Evolutionary conservation across 768 basidiomycete species (phyloP).

Genomic region (Hydnomerulius pinastri): DNA sequence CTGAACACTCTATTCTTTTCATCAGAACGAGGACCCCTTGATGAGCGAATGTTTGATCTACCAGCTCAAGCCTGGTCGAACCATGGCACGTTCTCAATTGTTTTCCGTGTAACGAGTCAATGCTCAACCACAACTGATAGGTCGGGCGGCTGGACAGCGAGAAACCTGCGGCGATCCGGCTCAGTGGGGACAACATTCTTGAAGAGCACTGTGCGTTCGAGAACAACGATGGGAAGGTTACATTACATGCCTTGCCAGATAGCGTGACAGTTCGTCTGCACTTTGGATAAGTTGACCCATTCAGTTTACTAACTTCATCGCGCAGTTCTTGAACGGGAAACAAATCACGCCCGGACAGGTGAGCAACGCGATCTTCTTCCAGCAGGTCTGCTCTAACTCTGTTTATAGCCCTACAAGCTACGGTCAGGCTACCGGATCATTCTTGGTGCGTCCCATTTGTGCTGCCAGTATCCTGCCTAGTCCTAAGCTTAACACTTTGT

Average conservation of each 20-base stretch:
- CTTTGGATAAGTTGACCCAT: not conserved
- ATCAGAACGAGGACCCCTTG: constrained; percentile 85
- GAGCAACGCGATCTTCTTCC: constrained; percentile 23
- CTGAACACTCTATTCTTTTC: constrained; percentile 16
- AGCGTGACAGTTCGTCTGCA: constrained; percentile 72
- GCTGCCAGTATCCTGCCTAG: not conserved
- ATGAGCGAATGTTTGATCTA: constrained; percentile 97
- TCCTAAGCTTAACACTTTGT: constrained; percentile 6
- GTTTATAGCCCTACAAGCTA: constrained; percentile 69
- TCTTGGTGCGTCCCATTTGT: constrained; percentile 60
- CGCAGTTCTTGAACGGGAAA: constrained; percentile 91
- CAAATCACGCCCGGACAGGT: constrained; percentile 79
- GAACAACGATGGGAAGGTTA: constrained; percentile 82
- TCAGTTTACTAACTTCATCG: constrained; percentile 13
- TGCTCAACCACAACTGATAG: constrained; percentile 38
- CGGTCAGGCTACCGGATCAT: constrained; percentile 96
- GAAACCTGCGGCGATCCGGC: constrained; percentile 81
- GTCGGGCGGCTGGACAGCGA: constrained; percentile 87
- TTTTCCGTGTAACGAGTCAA: constrained; percentile 3
- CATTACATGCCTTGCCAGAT: constrained; percentile 74
- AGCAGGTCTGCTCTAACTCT: constrained; percentile 12
- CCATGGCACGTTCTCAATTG: constrained; percentile 52
- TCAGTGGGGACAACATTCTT: constrained; percentile 90
- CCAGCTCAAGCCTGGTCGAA: constrained; percentile 85
- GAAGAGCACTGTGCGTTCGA: constrained; percentile 94